Evolutionary conservation across 768 basidiomycete genomes (phyloP), one percentile per base, ranked within the genome.

Genomic region (Gautieria morchelliformis): DNA sequence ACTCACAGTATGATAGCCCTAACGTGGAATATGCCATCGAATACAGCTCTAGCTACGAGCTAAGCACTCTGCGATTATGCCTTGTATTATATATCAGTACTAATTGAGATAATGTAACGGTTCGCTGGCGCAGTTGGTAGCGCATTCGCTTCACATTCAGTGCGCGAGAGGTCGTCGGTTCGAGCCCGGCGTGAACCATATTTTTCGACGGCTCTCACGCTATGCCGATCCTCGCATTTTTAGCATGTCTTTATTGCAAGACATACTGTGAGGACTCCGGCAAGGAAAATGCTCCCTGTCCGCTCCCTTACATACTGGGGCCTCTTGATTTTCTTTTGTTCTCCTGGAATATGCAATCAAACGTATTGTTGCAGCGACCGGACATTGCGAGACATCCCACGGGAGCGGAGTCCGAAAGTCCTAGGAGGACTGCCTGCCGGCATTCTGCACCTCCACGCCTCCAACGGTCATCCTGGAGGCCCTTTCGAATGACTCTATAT

Each of bases 381-480:
- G n/a, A n/a, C n/a, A 2, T 14, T 10, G 35, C 8, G 35, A 37
- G 35, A 37, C 35, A 37, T 37, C 14, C 27, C 35, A 17, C 42
- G 9, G 11, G n/a, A 44, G 17, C 42, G 42, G 42, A 44, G 42
- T 12, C 42, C 19, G 10, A 44, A 44, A 44, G 1, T 10, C 11
- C 14, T 44, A 44, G 42, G 42, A 44, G 42, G 20, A 20, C 58
- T 53, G 63, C 66, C 63, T 48, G 61, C 66, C 52, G 63, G 58
- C 27, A 30, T 49, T 30, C 27, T 32, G 85, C 85, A 45, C 77
- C 86, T 61, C 82, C 85, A 24, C 83, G 87, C 19, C 68, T 64
- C 22, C 75, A 84, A 51, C 53, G 14, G 33, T 33, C 37, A 52
- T 52, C 51, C 37, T 52, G 37, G 51, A 35, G 32, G 32, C 15